Conservation (phyloP, 2,329 filamentous ascomycete species). For the Dactylellina parvicollis region DNA sequence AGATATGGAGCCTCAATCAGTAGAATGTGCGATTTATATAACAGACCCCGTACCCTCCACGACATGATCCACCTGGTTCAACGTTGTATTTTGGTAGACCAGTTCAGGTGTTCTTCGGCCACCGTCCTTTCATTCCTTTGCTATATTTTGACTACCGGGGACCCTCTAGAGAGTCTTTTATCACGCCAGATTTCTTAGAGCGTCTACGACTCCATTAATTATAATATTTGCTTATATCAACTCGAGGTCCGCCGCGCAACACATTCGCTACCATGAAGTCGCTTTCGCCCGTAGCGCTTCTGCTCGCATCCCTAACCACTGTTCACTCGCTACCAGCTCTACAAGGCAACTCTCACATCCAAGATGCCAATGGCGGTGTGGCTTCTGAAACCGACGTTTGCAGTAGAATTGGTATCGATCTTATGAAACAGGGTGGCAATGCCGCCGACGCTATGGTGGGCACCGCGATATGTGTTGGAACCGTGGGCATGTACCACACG, state of each 20-base stretch:
- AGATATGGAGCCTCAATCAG: constrained; percentile 13
- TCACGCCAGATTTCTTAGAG: neutral
- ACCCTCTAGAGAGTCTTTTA: neutral
- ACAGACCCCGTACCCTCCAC: neutral
- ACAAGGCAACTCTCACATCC: neutral
- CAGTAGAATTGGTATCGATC: constrained; percentile 73
- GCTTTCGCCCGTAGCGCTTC: constrained; percentile 11
- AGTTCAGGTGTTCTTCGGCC: constrained; percentile 22
- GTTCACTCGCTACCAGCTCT: constrained; percentile 16
- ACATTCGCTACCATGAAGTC: constrained; percentile 41
- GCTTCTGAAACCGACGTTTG: constrained; percentile 76
- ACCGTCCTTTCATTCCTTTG: constrained; percentile 18
- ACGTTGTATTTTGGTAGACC: neutral
- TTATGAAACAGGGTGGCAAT: constrained; percentile 73
- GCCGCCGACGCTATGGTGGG: constrained; percentile 80
- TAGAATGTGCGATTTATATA: constrained; percentile 18
- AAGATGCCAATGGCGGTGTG: constrained; percentile 68
- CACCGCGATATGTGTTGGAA: constrained; percentile 78
- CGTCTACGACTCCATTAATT: neutral
- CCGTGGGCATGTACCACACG: constrained; percentile 66
- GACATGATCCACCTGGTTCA: neutral
- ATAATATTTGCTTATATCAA: constrained; percentile 1
- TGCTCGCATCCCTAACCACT: constrained; percentile 20
- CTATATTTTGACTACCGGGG: neutral
- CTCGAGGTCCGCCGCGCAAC: constrained; percentile 6